phyloP scores from a whole-genome alignment of 352 stramenopile genomes.

The Pythium guiyangense region DNA sequence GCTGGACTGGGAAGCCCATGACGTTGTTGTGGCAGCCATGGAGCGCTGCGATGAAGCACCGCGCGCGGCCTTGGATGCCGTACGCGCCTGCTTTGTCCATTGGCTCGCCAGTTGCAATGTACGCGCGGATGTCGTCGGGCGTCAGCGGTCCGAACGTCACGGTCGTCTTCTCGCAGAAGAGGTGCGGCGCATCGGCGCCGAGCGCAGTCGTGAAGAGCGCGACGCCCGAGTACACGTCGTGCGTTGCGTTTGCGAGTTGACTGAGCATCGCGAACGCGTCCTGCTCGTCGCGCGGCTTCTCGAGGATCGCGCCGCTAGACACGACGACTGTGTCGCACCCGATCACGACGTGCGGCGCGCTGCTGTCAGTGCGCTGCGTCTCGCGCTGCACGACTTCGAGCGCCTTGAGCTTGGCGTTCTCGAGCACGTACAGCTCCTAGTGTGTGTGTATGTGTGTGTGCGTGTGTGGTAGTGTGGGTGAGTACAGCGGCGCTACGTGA shows the following conservation, averaged over 20 bases:
- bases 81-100: conserved; percentile 93
- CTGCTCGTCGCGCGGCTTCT: conserved; percentile 84
- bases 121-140: conserved; percentile 59
- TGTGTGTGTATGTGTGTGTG: background rate
- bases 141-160: conserved; percentile 57
- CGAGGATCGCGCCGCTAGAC: conserved; percentile 77
- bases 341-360: conserved; percentile 46
- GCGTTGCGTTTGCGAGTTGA: conserved; percentile 57
- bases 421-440: conserved; percentile 65
- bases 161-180: conserved; percentile 69
- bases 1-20: conserved; percentile 85
- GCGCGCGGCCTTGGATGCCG: conserved; percentile 82
- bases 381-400: conserved; percentile 60
- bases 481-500: background rate
- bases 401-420: conserved; percentile 78
- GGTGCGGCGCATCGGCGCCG: conserved; percentile 38
- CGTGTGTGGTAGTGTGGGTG: background rate
- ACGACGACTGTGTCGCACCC: conserved; percentile 90
- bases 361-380: conserved; percentile 3
- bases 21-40: conserved; percentile 92
- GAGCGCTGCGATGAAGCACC: conserved; percentile 76
- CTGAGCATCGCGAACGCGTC: conserved; percentile 80
- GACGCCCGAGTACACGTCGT: conserved; percentile 89
- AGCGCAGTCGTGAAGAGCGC: conserved; percentile 53
- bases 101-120: conserved; percentile 86